Base-by-base conservation (phyloP, 2,329 filamentous ascomycete species). In the Lachnellula subtilissima region DNA sequence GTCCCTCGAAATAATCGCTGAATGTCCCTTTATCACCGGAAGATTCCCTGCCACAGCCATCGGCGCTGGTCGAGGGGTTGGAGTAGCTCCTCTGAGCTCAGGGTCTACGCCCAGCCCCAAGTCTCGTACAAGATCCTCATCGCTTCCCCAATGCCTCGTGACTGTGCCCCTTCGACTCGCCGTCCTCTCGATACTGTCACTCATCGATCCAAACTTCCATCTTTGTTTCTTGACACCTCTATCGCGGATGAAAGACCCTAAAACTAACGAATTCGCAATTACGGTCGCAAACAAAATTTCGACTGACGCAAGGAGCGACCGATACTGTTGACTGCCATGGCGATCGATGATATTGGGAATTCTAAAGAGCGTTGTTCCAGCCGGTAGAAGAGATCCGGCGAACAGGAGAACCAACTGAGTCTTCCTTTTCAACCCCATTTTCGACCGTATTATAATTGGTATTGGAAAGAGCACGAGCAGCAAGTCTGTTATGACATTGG, bases 181-280 rank as follows among this genome's bases (percentile, higher is more conserved):
- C 3, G 72, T 71, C 45, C 73, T 77, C 50, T 84, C 85, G 40
- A 87, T 74, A 1, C 88, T 91, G 42, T 84, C 83, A 45, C 80
- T 79, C 4, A 81, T 74, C 12, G 78, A 74, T 15, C 78, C 78
- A 59, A 83, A 80, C 53, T 87, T 86, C 74, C 89, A 97, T 69
- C 91, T 94, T 55, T 81, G 80, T 73, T 95, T 96, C 78, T 97
- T 97, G 42, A 91, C 76, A 25, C 94, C 94, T 52, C 90, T 83
- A 70, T 97, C 93, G 14, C 93, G 84, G 28, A 97, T 85, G 67
- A 97, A 97, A 0, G 92, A 96, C 12, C 93, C 93, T 2, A 99
- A 82, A 1, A 97, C 89, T 19, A 99, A 79, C 3, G 88, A 86
- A 69, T 97, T 99, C 12, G 93, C 89, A 0, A 95, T 88, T 0